phyloP scores from a whole-genome alignment of 2,329 filamentous ascomycete genomes.

The Biscogniauxia marginata region DNA sequence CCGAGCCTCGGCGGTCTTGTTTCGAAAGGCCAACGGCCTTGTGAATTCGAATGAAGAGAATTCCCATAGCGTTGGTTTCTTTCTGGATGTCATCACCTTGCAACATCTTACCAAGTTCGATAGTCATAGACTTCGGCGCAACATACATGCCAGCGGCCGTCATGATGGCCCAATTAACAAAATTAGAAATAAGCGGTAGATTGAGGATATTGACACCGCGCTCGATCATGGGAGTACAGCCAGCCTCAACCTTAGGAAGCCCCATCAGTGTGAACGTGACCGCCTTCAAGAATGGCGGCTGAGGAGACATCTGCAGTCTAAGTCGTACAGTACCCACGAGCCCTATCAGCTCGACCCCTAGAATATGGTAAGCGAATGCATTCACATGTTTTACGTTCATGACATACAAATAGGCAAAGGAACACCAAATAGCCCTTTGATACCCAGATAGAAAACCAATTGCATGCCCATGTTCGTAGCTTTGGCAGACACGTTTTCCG shows the following conservation, averaged over 20 bases:
- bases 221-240: slow-evolving; percentile 90
- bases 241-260: slow-evolving; percentile 81
- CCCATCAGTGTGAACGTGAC: slow-evolving; percentile 95
- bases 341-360: slow-evolving; percentile 78
- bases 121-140: slow-evolving; percentile 88
- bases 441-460: slow-evolving; percentile 86
- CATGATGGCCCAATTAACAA: slow-evolving; percentile 92
- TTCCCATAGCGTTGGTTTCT: slow-evolving; percentile 78
- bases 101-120: slow-evolving; percentile 87
- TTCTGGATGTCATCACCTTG: slow-evolving; percentile 91
- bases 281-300: slow-evolving; percentile 89
- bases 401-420: slow-evolving; percentile 72
- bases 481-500: slow-evolving; percentile 70
- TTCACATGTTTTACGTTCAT: slow-evolving; percentile 1
- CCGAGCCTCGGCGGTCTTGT: slow-evolving; percentile 79
- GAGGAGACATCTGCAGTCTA: slow-evolving; percentile 80
- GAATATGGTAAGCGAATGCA: slow-evolving; percentile 13
- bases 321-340: slow-evolving; percentile 86
- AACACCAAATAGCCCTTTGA: slow-evolving; percentile 85
- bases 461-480: slow-evolving; percentile 98
- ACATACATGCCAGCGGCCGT: slow-evolving; percentile 89
- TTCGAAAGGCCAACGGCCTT: slow-evolving; percentile 86
- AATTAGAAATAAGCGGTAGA: slow-evolving; percentile 88
- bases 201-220: slow-evolving; percentile 89
- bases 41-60: slow-evolving; percentile 92